phyloP scores from a whole-genome alignment of 2,329 filamentous ascomycete genomes.

The Phyllosticta citrichinensis region DNA sequence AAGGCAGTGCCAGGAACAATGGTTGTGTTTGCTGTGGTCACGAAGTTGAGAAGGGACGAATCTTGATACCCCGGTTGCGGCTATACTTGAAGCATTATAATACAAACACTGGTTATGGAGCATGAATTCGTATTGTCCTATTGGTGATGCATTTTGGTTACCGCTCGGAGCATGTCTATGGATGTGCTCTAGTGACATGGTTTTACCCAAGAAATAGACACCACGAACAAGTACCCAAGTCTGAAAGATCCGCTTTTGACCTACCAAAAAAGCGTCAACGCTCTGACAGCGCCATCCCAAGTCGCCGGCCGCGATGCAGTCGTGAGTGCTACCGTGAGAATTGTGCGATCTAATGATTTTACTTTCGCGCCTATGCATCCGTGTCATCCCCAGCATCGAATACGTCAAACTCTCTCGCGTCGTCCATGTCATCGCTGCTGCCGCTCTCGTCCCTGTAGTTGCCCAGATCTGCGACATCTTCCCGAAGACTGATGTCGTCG shows the following conservation, averaged over 20 bases:
- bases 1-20: constrained; percentile 19
- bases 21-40: background rate
- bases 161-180: background rate
- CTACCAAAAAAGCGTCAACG: background rate
- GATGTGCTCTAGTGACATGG: background rate
- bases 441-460: constrained; percentile 31
- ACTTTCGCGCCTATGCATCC: constrained; percentile 15
- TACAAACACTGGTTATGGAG: background rate
- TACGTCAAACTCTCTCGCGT: constrained; percentile 30
- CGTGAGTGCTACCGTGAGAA: background rate
- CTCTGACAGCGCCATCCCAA: background rate
- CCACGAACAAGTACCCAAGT: background rate
- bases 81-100: background rate
- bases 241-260: background rate
- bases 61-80: background rate
- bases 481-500: constrained; percentile 40
- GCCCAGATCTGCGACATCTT: constrained; percentile 9
- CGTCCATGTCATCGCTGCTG: constrained; percentile 32
- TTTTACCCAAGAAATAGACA: background rate
- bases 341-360: background rate
- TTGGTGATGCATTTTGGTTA: background rate
- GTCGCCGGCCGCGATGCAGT: background rate
- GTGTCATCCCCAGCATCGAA: constrained; percentile 35
- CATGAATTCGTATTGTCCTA: background rate
- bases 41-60: background rate